phyloP scores from a whole-genome alignment of 805 yeast species.

The Hyphopichia homilentoma region DNA sequence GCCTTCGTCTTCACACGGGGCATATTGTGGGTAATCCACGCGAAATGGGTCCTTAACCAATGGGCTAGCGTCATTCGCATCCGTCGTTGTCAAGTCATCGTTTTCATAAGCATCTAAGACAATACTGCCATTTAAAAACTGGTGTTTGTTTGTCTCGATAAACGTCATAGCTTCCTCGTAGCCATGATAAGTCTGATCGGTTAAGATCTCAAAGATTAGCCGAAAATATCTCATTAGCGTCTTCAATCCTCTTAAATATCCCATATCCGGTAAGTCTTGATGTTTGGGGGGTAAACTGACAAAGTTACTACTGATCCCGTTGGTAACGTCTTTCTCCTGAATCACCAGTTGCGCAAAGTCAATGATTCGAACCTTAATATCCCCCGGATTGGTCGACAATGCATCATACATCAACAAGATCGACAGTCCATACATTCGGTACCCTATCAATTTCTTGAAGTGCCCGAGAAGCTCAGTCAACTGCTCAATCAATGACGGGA shows the following conservation, averaged over 20 bases:
- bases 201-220: slow-evolving; percentile 52
- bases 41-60: slow-evolving; percentile 1
- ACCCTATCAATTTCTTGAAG: slow-evolving; percentile 59
- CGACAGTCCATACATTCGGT: slow-evolving; percentile 89
- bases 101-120: neutral
- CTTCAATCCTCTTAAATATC: slow-evolving; percentile 77
- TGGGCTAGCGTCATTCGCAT: neutral
- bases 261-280: slow-evolving; percentile 64
- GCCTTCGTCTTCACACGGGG: slow-evolving; percentile 2
- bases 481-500: slow-evolving; percentile 62
- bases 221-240: slow-evolving; percentile 70
- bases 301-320: slow-evolving; percentile 11
- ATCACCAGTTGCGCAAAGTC: slow-evolving; percentile 95
- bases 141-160: neutral
- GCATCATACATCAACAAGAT: slow-evolving; percentile 89
- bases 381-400: slow-evolving; percentile 9
- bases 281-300: slow-evolving; percentile 59
- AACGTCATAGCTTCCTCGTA: slow-evolving; percentile 11
- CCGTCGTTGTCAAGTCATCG: neutral
- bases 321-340: slow-evolving; percentile 46
- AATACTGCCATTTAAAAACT: neutral
- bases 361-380: slow-evolving; percentile 62
- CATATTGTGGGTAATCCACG: neutral
- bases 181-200: slow-evolving; percentile 34
- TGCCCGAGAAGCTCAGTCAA: slow-evolving; percentile 55